Base-by-base conservation (phyloP, 1,284 basidiomycete species). In the Pseudozyma sp. region DNA sequence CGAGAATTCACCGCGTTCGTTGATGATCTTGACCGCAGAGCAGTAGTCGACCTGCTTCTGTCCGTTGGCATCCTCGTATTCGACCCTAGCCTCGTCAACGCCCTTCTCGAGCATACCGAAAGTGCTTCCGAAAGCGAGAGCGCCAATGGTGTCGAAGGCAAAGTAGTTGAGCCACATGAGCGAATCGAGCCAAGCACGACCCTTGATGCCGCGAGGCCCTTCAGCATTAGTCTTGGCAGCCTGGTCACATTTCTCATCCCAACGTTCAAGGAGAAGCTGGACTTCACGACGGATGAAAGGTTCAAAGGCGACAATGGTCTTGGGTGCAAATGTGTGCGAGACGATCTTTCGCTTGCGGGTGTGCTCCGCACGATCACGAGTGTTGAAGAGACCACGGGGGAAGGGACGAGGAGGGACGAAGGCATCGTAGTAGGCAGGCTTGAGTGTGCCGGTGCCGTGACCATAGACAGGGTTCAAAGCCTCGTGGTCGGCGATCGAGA, bases 301-400 rank as follows among this genome's bases (percentile, higher is more conserved):
- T 57, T 82, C 79, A 50, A 82, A 82, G 13, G 77, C 76, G 34
- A 68, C 44, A 36, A 82, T 81, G 49, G 62, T 72, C 59, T 79
- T 79, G 50, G 9, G 92, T 90, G 86, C 79, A 59, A 94, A 95
- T 68, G 94, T 92, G 85, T 94, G 90, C 1, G 92, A 91, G 43
- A 95, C 90, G 68, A 94, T 92, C 86, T 94, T 95, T 85, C 93
- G 90, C 86, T 95, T 95, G 59, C 93, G 90, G 0, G 93, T 89
- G 85, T 97, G 94, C 75, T 94, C 92, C 6, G 86, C 84, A 50
- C 94, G 88, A 80, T 91, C 90, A 50, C 94, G 90, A 2, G 93
- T 94, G 86, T 93, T 94, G 89, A 95, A 94, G 39, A 94, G 87
- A 1, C 91, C 80, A 16, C 80, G 74, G 0, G 78, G 76, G 59